Evolutionary conservation across 495 filamentous ascomycete genomes (phyloP).

Genomic region (Neurospora sublineolata): DNA sequence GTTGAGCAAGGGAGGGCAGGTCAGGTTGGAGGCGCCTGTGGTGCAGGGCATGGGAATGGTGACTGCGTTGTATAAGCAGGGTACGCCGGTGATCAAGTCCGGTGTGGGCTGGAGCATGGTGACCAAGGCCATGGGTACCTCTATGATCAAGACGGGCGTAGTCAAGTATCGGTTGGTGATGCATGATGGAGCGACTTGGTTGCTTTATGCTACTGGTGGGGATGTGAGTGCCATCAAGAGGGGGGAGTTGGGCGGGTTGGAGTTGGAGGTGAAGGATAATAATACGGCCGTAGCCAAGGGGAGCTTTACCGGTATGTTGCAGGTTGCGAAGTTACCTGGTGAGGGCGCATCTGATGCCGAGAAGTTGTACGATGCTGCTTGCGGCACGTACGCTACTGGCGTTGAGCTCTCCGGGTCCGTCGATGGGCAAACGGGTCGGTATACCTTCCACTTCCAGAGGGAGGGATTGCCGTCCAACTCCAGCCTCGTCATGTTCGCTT

Average conservation of each 20-base stretch:
- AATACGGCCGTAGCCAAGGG: constrained; percentile 29
- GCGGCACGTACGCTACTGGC: constrained; percentile 59
- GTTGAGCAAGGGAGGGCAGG: constrained; percentile 41
- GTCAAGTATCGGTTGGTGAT: constrained; percentile 66
- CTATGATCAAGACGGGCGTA: constrained; percentile 49
- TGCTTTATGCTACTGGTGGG: constrained; percentile 55
- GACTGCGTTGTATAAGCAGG: constrained; percentile 62
- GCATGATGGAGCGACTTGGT: constrained; percentile 65
- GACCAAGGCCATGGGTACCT: constrained; percentile 42
- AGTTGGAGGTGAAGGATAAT: constrained; percentile 37
- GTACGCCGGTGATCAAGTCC: constrained; percentile 61
- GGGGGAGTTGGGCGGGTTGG: constrained; percentile 9
- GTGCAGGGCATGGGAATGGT: constrained; percentile 87
- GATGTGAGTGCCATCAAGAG: constrained; percentile 7
- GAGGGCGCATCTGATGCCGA: constrained; percentile 24
- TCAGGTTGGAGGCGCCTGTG: constrained; percentile 62
- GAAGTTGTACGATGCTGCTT: constrained; percentile 57
- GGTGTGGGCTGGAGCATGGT: constrained; percentile 62
- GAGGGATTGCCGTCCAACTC: constrained; percentile 43
- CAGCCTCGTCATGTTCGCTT: constrained; percentile 67
- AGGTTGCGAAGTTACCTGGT: constrained; percentile 61
- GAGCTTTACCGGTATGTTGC: constrained; percentile 57
- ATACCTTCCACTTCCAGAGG: constrained; percentile 60
- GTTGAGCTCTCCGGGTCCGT: constrained; percentile 53
- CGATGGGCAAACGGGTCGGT: constrained; percentile 49